Evolutionary conservation across 371 early-diverging fungal species (phyloP).

Genomic region (Chytridiales sp.): DNA sequence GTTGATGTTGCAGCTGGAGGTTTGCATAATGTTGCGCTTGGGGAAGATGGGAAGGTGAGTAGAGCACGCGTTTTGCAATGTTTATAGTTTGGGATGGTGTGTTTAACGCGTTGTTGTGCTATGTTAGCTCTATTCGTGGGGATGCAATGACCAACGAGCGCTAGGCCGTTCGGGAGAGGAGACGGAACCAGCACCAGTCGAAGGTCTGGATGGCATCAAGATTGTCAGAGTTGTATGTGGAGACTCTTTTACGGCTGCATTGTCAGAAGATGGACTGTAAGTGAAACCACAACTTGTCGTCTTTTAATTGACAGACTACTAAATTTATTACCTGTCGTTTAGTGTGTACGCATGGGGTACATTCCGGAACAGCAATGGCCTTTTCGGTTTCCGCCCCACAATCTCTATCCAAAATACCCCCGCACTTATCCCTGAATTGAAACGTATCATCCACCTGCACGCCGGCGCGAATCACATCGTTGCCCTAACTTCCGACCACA

Average conservation of each 20-base stretch:
- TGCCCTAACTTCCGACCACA: conserved; percentile 68
- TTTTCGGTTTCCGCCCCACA: conserved; percentile 56
- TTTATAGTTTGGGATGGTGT: not conserved
- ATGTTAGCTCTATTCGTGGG: conserved; percentile 79
- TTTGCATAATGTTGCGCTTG: conserved; percentile 59
- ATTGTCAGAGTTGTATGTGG: conserved; percentile 90
- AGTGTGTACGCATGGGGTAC: conserved; percentile 95
- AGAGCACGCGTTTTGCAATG: too few relatives aligned
- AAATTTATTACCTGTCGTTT: not conserved
- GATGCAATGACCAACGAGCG: conserved; percentile 98
- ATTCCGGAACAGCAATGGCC: conserved; percentile 71
- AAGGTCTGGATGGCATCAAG: conserved; percentile 69
- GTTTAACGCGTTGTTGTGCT: too few relatives aligned
- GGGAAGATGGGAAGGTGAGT: conserved; percentile 54
- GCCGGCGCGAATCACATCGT: conserved; percentile 92
- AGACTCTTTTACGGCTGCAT: conserved; percentile 88
- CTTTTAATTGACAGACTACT: not conserved
- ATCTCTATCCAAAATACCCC: conserved; percentile 68
- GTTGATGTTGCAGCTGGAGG: conserved; percentile 59
- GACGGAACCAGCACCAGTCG: conserved; percentile 59
- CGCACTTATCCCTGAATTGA: conserved; percentile 51
- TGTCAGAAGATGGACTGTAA: conserved; percentile 73
- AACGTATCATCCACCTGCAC: conserved; percentile 71
- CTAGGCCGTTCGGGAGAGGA: conserved; percentile 85
- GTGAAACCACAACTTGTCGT: conserved; percentile 3